Evolutionary conservation across 495 filamentous ascomycete genomes (phyloP).

Genomic region (Neurospora discreta): DNA sequence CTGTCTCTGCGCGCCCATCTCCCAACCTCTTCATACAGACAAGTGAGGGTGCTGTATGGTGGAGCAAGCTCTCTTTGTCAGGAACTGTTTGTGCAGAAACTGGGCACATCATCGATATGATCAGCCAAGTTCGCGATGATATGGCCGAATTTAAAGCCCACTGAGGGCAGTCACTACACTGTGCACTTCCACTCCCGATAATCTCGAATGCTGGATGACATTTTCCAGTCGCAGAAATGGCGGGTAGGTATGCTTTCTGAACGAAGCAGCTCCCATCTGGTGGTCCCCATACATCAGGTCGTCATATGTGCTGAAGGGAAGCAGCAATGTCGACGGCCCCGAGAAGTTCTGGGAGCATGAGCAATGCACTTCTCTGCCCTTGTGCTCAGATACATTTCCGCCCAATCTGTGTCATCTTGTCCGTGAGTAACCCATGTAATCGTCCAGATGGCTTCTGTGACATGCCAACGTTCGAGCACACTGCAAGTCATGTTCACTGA

Average conservation of each 20-base stretch:
- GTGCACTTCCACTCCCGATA: not conserved
- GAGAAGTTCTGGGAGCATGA: not conserved
- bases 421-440: no score
- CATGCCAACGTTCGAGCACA: no score
- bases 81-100: not conserved
- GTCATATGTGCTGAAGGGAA: not conserved
- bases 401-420: not conserved
- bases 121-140: no score
- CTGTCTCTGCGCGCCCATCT: no score
- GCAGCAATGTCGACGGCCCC: not conserved
- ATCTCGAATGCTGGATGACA: not conserved
- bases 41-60: not conserved
- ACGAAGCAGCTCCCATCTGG: no score
- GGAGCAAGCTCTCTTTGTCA: not conserved
- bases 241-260: not conserved
- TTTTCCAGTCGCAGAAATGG: not conserved
- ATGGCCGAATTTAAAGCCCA: not conserved
- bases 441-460: no score
- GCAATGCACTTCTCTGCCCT: not conserved
- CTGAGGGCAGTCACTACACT: not conserved
- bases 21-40: no score
- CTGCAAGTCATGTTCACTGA: no score
- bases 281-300: not conserved
- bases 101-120: not conserved
- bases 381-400: not conserved